These are phyloP conservation scores for Candida germanica DNA, from an alignment of 805 yeast genomes.

Conservation along the genomic window DNA sequence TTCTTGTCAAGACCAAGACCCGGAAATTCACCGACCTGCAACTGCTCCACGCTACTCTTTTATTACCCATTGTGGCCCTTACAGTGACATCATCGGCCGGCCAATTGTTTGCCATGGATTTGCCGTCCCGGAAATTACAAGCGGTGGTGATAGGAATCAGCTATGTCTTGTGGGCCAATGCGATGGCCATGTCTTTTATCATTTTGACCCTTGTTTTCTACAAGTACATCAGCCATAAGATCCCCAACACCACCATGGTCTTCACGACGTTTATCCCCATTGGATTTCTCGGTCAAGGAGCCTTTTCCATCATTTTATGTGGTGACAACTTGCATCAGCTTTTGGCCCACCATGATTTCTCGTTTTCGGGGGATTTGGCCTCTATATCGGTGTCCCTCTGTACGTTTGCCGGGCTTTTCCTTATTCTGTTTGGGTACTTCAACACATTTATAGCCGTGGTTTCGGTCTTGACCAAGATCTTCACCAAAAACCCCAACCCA, in stretches of 20 bases:
- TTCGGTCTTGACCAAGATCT: conserved; percentile 42
- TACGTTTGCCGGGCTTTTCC: conserved; percentile 40
- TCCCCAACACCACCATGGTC: conserved; percentile 53
- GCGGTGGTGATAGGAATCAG: conserved; percentile 52
- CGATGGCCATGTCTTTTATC: conserved; percentile 57
- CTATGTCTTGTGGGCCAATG: conserved; percentile 66
- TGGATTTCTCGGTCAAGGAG: conserved; percentile 86
- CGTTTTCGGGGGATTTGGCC: neutral
- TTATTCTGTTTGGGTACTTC: conserved; percentile 57
- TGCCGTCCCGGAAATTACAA: conserved; percentile 43
- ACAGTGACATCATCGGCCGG: conserved; percentile 79
- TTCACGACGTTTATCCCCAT: conserved; percentile 75
- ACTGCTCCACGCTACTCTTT: conserved; percentile 52
- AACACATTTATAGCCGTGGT: conserved; percentile 36
- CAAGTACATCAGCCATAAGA: conserved; percentile 54
- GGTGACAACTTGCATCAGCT: conserved; percentile 41
- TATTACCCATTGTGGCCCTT: conserved; percentile 76
- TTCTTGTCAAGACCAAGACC: conserved; percentile 37
- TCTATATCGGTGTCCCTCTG: conserved; percentile 10
- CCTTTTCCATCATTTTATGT: conserved; percentile 59
- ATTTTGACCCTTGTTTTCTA: conserved; percentile 56
- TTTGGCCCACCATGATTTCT: neutral
- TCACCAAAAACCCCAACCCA: conserved; percentile 27
- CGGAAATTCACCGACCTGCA: conserved; percentile 18
- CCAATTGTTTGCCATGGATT: conserved; percentile 44